phyloP scores from a whole-genome alignment of 805 yeast species.

The Peterozyma xylosa region DNA sequence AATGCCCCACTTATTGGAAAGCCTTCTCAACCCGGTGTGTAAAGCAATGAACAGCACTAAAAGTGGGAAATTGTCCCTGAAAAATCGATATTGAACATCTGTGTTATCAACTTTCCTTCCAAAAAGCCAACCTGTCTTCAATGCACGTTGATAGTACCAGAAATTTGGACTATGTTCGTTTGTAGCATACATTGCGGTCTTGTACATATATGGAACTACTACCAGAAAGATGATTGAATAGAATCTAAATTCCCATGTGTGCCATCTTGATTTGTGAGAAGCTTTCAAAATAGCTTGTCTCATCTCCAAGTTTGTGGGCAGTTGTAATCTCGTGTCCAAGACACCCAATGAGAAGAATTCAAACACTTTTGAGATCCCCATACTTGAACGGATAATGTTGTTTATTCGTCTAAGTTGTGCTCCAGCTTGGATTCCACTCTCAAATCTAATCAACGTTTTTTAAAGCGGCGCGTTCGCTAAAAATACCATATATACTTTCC shows the following conservation, averaged over 20 bases:
- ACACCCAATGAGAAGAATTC: conserved; percentile 42
- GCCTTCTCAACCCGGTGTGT: conserved; percentile 48
- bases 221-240: conserved; percentile 57
- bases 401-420: too few relatives aligned
- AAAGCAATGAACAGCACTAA: conserved; percentile 44
- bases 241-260: conserved; percentile 63
- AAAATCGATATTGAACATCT: conserved; percentile 82
- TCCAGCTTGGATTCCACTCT: too few relatives aligned
- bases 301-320: conserved; percentile 26
- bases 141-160: conserved; percentile 46
- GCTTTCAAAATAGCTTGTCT: conserved; percentile 22
- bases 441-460: too few relatives aligned
- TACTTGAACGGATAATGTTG: too few relatives aligned
- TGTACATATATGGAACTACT: conserved; percentile 77
- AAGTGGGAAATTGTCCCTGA: conserved; percentile 70
- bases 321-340: conserved; percentile 41
- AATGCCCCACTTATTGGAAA: conserved; percentile 18
- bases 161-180: conserved; percentile 71
- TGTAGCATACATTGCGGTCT: conserved; percentile 76
- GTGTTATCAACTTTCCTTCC: conserved; percentile 91
- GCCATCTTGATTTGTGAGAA: conserved; percentile 54
- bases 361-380: too few relatives aligned
- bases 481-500: too few relatives aligned
- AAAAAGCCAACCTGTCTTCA: conserved; percentile 81
- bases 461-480: too few relatives aligned